A percentile compares a stretch with the other conserved stretches of the same genome.
These are phyloP conservation scores for Phylloporus sp. DNA, from an alignment of 768 basidiomycete species.

Conservation along the genomic window DNA sequence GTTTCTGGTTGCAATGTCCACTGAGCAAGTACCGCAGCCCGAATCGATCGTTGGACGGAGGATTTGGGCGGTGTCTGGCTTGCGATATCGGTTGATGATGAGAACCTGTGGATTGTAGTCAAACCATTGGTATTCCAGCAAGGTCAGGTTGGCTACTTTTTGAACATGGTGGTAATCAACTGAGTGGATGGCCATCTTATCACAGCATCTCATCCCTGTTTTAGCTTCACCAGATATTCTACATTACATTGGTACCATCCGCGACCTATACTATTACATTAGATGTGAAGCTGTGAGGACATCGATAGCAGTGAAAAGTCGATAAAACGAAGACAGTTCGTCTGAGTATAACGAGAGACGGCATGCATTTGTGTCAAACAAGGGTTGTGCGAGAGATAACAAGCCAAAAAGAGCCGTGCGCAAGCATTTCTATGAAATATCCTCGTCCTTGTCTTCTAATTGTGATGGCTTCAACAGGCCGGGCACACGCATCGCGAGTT, in stretches of 20 bases:
- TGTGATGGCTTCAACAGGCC: constrained; percentile 97
- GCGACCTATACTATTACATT: constrained; percentile 36
- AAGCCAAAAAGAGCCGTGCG: constrained; percentile 26
- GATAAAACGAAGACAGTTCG: constrained; percentile 29
- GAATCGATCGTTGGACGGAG: constrained; percentile 88
- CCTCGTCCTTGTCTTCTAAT: constrained; percentile 90
- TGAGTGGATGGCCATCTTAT: constrained; percentile 10
- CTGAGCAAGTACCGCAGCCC: constrained; percentile 73
- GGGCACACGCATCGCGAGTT: constrained; percentile 91
- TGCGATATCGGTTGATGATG: constrained; percentile 74
- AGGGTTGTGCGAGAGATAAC: constrained; percentile 6
- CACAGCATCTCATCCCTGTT: constrained; percentile 1
- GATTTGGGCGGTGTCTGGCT: constrained; percentile 90
- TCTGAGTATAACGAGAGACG: constrained; percentile 15
- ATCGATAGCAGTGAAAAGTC: constrained; percentile 30
- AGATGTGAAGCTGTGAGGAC: constrained; percentile 31
- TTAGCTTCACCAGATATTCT: constrained; percentile 19
- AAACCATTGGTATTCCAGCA: constrained; percentile 2
- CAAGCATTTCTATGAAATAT: constrained; percentile 43
- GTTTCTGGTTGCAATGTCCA: constrained; percentile 78
- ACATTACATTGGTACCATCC: constrained; percentile 30
- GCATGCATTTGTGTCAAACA: constrained; percentile 28
- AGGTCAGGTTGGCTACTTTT: constrained; percentile 49
- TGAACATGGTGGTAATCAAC: constrained; percentile 56
- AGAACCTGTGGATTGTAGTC: constrained; percentile 47